These are phyloP conservation scores for Acanthamoeba castellanii DNA, from an alignment of 208 protist genomes.

Conservation along the genomic window DNA sequence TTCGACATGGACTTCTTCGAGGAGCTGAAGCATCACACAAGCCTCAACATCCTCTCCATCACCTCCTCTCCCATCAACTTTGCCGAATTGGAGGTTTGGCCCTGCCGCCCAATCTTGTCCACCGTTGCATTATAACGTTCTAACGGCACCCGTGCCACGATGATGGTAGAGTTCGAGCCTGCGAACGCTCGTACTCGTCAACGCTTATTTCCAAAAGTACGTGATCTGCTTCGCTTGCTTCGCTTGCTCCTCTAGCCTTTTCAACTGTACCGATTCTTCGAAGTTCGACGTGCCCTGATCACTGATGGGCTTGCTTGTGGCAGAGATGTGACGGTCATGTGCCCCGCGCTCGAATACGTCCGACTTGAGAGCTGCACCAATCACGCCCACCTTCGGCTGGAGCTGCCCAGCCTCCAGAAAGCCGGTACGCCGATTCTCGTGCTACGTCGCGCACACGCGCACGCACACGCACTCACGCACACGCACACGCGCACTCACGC, in stretches of 20 bases:
- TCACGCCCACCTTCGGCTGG: background rate
- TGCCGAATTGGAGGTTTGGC: background rate
- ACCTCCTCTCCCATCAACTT: background rate
- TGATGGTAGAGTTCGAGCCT: background rate
- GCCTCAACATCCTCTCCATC: slow-evolving; percentile 13
- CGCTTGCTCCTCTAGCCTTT: background rate
- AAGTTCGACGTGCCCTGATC: too few relatives aligned
- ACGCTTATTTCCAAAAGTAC: background rate
- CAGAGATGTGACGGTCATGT: background rate
- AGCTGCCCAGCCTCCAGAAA: slow-evolving; percentile 32
- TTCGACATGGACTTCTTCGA: slow-evolving; percentile 50
- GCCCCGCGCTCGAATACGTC: background rate
- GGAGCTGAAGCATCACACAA: slow-evolving; percentile 25
- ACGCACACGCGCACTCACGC: too few relatives aligned
- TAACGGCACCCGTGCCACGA: too few relatives aligned
- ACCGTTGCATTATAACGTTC: background rate
- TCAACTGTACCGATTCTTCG: background rate
- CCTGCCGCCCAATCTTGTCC: background rate
- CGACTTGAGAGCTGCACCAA: slow-evolving; percentile 25
- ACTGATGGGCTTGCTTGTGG: background rate
- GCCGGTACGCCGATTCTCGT: background rate
- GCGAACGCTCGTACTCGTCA: background rate
- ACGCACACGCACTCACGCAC: too few relatives aligned
- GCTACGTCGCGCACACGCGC: too few relatives aligned
- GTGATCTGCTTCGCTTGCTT: background rate